Evolutionary conservation across 768 basidiomycete species (phyloP).

Genomic region (Mrakia blollopis): DNA sequence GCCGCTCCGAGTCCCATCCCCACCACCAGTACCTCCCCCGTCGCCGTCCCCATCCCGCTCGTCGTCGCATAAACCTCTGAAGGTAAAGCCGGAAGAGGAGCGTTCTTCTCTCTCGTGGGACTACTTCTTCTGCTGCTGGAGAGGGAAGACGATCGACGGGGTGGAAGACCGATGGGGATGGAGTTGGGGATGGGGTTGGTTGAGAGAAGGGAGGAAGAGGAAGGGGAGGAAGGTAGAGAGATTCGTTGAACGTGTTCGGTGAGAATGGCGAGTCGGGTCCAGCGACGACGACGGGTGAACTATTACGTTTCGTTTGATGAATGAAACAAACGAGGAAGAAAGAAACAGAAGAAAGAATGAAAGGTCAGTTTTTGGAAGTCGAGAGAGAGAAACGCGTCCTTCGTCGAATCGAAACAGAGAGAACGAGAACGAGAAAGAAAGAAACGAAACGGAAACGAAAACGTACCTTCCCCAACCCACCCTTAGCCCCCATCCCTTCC

Average conservation of each 20-base stretch:
- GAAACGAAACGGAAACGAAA: not conserved
- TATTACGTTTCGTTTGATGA: not conserved
- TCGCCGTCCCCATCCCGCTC: no score
- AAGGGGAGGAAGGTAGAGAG: slow-evolving; percentile 6
- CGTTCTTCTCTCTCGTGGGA: not conserved
- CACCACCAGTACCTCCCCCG: not conserved
- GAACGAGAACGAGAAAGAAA: not conserved
- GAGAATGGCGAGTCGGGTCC: slow-evolving; percentile 27
- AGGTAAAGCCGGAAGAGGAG: not conserved
- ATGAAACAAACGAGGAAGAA: not conserved
- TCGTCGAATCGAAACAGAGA: no score
- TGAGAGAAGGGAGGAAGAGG: not conserved
- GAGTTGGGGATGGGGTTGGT: not conserved
- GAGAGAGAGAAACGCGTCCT: no score
- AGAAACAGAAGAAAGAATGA: not conserved
- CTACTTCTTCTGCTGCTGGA: not conserved
- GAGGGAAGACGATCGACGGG: not conserved
- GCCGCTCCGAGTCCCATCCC: no score
- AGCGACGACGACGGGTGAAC: slow-evolving; percentile 30
- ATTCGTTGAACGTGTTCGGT: slow-evolving; percentile 25
- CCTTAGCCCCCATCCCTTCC: slow-evolving; percentile 68
- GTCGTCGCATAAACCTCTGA: no score
- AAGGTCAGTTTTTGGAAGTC: not conserved
- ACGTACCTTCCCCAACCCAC: slow-evolving; percentile 71
- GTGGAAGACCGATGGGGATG: not conserved